Percentiles rank a stretch among this genome's conserved stretches.
Evolutionary conservation across 108 stramenopile genomes (phyloP).

Genomic region (Cyclotella sp.): DNA sequence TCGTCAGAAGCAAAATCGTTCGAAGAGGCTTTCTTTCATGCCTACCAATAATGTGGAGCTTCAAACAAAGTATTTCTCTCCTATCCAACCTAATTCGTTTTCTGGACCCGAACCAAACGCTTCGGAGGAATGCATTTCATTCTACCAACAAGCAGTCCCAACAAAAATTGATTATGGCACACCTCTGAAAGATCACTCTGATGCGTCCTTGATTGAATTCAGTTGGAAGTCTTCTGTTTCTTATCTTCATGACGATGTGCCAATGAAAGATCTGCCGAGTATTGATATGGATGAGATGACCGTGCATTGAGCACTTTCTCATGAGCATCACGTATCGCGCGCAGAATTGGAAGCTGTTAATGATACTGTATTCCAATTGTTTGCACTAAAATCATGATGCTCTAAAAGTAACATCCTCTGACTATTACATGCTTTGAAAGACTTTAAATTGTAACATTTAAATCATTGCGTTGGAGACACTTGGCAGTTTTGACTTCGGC

Average conservation of each 20-base stretch:
- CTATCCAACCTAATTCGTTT: slow-evolving; percentile 5
- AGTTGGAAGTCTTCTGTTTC: slow-evolving; percentile 18
- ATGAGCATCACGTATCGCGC: too few species aligned
- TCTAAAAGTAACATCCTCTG: too few species aligned
- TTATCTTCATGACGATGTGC: not conserved
- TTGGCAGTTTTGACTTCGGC: too few species aligned
- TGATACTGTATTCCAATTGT: too few species aligned
- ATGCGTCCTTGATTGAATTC: slow-evolving; percentile 16
- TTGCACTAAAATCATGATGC: too few species aligned
- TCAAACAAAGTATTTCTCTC: slow-evolving; percentile 16
- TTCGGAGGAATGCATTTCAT: slow-evolving; percentile 1
- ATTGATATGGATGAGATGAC: not conserved
- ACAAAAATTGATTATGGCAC: not conserved
- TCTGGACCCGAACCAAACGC: not conserved
- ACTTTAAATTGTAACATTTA: too few species aligned
- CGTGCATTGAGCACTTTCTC: too few species aligned
- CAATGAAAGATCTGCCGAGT: not conserved
- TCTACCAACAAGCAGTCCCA: not conserved
- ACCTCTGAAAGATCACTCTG: slow-evolving; percentile 8
- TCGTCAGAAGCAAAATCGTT: not conserved
- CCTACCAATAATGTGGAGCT: slow-evolving; percentile 13
- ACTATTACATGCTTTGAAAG: too few species aligned
- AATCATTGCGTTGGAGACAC: too few species aligned
- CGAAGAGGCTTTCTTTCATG: slow-evolving; percentile 17
- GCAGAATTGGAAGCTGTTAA: too few species aligned